Evolutionary conservation across 305 asterid genomes (phyloP).

Genomic region (Salvia sclarea): DNA sequence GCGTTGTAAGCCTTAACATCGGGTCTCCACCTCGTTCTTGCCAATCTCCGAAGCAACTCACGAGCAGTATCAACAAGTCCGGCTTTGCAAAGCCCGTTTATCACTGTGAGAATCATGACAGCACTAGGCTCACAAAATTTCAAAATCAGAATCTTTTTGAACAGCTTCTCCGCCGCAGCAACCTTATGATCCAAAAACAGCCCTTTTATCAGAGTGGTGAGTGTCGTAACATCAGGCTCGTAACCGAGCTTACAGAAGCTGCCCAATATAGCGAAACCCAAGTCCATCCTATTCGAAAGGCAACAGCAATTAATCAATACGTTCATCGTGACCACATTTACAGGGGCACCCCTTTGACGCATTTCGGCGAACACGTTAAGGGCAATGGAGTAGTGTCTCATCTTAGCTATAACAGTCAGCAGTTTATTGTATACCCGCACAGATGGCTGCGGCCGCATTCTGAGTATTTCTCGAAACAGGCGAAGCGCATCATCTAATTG

Average conservation of each 20-base stretch:
- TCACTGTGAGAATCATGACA: constrained; percentile 13
- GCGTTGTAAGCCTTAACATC: background rate
- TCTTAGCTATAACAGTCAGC: constrained; percentile 3
- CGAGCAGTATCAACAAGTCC: background rate
- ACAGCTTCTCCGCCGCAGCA: background rate
- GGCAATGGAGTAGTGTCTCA: constrained; percentile 13
- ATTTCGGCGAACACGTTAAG: constrained; percentile 5
- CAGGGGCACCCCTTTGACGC: constrained; percentile 1
- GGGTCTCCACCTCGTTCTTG: background rate
- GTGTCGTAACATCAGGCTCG: background rate
- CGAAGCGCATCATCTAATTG: background rate
- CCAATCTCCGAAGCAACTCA: constrained; percentile 4
- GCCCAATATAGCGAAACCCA: constrained; percentile 1
- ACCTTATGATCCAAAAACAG: background rate
- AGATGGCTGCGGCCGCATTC: background rate
- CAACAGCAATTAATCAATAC: background rate
- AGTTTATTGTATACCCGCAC: constrained; percentile 8
- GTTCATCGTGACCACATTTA: background rate
- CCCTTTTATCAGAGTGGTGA: constrained; percentile 6
- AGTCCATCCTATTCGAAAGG: background rate
- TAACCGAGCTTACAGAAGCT: constrained; percentile 16
- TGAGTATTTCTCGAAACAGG: background rate
- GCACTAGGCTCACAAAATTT: constrained; percentile 16
- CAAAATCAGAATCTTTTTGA: background rate
- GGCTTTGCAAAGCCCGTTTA: constrained; percentile 14